Conservation (phyloP, 352 stramenopile genomes). For the Thalassiosira pacifica region DNA sequence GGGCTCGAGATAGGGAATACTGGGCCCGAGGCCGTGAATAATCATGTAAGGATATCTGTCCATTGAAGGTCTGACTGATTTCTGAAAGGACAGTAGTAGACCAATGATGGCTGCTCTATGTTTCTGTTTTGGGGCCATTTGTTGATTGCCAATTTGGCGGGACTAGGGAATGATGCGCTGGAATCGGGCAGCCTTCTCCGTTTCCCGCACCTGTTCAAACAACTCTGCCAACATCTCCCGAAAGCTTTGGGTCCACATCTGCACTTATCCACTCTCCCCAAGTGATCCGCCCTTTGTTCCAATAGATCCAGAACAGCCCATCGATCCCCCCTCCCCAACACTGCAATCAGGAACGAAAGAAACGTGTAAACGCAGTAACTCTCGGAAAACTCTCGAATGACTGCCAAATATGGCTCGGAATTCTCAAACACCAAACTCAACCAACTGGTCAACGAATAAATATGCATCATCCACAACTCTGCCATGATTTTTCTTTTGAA, state of each 20-base stretch:
- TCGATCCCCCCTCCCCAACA: conserved; percentile 91
- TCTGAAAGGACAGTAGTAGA: too few species aligned
- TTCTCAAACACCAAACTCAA: conserved; percentile 80
- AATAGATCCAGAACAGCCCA: conserved; percentile 79
- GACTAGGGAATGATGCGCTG: too few species aligned
- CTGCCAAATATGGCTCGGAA: conserved; percentile 91
- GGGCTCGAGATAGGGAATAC: too few species aligned
- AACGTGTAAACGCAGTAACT: conserved; percentile 97
- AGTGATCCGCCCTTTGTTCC: conserved; percentile 39
- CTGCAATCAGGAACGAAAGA: conserved; percentile 93
- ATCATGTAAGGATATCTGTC: too few species aligned
- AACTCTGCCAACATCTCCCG: conserved; percentile 22
- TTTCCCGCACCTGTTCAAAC: conserved; percentile 19
- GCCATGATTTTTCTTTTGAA: conserved; percentile 93
- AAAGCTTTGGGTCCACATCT: conserved; percentile 31
- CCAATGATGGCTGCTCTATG: too few species aligned
- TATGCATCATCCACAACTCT: conserved; percentile 88
- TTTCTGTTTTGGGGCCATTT: too few species aligned
- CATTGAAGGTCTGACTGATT: too few species aligned
- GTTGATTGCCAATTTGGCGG: too few species aligned
- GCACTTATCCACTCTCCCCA: conserved; percentile 63
- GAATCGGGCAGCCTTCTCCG: neutral
- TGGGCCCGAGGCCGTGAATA: too few species aligned
- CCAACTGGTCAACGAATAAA: conserved; percentile 84
- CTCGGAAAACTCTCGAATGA: conserved; percentile 95